Base-by-base conservation (phyloP, 1,139 yeast species). In the Candida sanyaensis region DNA sequence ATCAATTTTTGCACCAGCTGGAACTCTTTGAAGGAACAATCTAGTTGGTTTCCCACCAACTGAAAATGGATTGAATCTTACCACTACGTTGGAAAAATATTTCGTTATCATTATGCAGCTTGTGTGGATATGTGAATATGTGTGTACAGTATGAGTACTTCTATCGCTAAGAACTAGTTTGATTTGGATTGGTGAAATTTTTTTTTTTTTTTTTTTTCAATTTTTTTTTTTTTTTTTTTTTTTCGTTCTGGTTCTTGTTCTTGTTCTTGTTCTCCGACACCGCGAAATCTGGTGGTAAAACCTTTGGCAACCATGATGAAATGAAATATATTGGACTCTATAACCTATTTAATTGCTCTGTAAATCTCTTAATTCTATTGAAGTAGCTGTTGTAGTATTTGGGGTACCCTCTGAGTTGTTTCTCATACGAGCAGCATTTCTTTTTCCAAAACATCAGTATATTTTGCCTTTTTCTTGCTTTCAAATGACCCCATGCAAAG, bases 41-140 rank as follows among this genome's bases (percentile, higher is more conserved):
- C 98, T 81, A 2, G 96, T 92, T 6, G 89, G 76, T 65, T 85
- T 87, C 37, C 93, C 96, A 62, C 87, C 88, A 36, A 76, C 67
- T 0, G 84, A 80, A 53, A 88, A 79, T 0, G 97, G 97, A 63
- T 88, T 83, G 73, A 90, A 90, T 62, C 77, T 84, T 43, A 90
- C 89, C 41, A 75, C 72, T n/a, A 89, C 89, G 58, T 83, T 84
- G 36, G 89, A 74, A 68, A 90, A 88, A 69, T 86, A 89, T 68
- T 88, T 88, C 43, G 96, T 90, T 59, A 90, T 86, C 96, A 90
- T 89, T 37, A 27, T 44, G 23, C 6, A 12, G 34, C 12, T 12
- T 9, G 21, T 26, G 34, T 26, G 10, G 36, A 38, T 12, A 21
- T 26, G n/a, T 29, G 31, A 21, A 9, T 39, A 17, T 17, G 21